Evolutionary conservation across 805 yeast genomes (phyloP).

Genomic region (Tetrapisispora nanseiensis): DNA sequence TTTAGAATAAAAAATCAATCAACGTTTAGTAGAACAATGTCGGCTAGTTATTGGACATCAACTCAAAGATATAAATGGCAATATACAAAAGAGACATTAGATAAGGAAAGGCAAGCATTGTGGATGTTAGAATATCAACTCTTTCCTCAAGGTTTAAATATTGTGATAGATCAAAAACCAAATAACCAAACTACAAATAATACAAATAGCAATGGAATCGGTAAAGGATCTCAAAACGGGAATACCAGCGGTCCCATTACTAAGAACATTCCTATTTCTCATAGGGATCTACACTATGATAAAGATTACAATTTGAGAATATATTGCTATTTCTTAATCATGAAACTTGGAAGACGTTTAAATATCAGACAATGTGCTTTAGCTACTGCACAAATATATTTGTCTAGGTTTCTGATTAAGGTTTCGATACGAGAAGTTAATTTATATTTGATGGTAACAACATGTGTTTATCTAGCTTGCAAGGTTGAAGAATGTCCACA

Average conservation of each 20-base stretch:
- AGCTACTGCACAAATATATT: constrained; percentile 80
- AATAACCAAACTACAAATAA: constrained; percentile 2
- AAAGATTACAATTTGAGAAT: constrained; percentile 58
- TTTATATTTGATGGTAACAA: constrained; percentile 67
- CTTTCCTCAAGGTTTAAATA: constrained; percentile 27
- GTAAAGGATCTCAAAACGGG: neutral
- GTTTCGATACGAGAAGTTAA: constrained; percentile 76
- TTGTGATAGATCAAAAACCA: constrained; percentile 26
- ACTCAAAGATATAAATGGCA: constrained; percentile 80
- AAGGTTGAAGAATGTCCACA: constrained; percentile 94
- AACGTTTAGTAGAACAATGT: too few species aligned
- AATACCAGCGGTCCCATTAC: constrained; percentile 24
- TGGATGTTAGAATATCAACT: constrained; percentile 31
- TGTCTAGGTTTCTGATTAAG: constrained; percentile 64
- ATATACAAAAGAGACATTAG: constrained; percentile 52
- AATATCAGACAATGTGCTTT: constrained; percentile 73
- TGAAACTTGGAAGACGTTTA: constrained; percentile 69
- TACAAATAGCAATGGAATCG: neutral
- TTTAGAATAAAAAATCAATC: too few species aligned
- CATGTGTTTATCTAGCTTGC: constrained; percentile 82
- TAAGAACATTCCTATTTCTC: constrained; percentile 33
- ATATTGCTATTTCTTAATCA: constrained; percentile 65
- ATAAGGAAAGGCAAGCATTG: constrained; percentile 34
- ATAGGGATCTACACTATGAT: constrained; percentile 33
- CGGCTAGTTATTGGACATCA: constrained; percentile 83